Evolutionary conservation across 805 yeast genomes (phyloP), one percentile per base, ranked within the genome.

Genomic region (Ascoidea rubescens): DNA sequence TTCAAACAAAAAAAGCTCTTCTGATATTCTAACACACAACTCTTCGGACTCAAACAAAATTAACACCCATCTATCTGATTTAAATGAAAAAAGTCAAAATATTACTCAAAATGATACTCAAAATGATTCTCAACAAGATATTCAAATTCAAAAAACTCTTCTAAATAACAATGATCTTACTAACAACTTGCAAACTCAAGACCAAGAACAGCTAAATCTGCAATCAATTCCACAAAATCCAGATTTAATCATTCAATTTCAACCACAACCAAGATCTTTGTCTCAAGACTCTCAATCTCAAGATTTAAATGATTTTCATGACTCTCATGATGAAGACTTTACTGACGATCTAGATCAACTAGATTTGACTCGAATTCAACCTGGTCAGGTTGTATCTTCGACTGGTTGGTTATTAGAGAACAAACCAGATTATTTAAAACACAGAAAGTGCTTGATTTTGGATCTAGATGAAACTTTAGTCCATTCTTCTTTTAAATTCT

Each of bases 391-490:
- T 5, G 80, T 74, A 60, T 77, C 86, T 45, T 71, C 78, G 5
- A 78, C 84, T 4, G 87, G 84, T 5, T 77, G 74, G 69, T 73
- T 89, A 50, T 69, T 91, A 57, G 78, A 84, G 50, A 75, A 79
- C 30, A 74, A 79, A 48, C 67, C 71, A 30, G 60, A 66, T 6
- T 64, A 68, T 49, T 73, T 84, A 52, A 69, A 73, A 50, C 77
- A 77, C 52, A 82, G 85, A 54, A 93, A 93, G 67, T 90, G 97
- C 66, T 74, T 93, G 42, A 86, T 93, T 12, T 73, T 93, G 52
- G 99, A 93, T 67, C 71, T 93, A 57, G 99, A 93, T 67, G 99
- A 93, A 67, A 93, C 99, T 2, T 75, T 93, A 54, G 99, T 93
- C 37, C 99, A 93, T 66, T 87, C 96, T 1, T 84, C 95, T 5